Evolutionary conservation across 768 basidiomycete genomes (phyloP).

Genomic region (Termitomyces sp.): DNA sequence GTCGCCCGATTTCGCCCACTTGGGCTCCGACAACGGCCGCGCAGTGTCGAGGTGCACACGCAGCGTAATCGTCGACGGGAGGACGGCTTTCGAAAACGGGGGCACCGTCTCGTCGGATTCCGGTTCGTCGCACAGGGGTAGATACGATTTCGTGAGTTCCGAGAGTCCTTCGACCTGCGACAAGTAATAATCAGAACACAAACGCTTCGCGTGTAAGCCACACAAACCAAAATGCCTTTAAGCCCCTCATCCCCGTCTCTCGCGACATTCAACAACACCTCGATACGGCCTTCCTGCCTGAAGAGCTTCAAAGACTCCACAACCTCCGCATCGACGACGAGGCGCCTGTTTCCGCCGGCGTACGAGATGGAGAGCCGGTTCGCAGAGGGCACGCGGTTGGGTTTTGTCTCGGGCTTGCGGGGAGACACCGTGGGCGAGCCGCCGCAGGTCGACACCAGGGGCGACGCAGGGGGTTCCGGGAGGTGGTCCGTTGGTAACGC

Average conservation of each 20-base stretch:
- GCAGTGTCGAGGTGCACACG: constrained; percentile 79
- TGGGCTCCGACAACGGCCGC: constrained; percentile 89
- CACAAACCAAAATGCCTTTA: constrained; percentile 75
- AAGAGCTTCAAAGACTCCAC: constrained; percentile 79
- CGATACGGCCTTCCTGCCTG: constrained; percentile 80
- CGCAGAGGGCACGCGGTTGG: constrained; percentile 55
- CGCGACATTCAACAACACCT: constrained; percentile 62
- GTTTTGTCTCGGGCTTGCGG: constrained; percentile 31
- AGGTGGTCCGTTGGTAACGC: constrained; percentile 51
- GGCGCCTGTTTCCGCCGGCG: constrained; percentile 78
- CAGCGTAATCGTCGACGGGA: constrained; percentile 58
- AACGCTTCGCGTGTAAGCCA: too few relatives aligned
- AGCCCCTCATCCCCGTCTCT: constrained; percentile 51
- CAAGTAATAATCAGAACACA: constrained; percentile 1
- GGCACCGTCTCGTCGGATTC: constrained; percentile 63
- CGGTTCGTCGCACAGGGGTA: constrained; percentile 41
- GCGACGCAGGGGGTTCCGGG: constrained; percentile 57
- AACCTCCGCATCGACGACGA: constrained; percentile 86
- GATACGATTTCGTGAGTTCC: constrained; percentile 67
- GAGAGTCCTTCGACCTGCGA: constrained; percentile 69
- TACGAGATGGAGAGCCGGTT: constrained; percentile 95
- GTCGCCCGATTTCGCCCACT: constrained; percentile 95
- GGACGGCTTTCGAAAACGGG: constrained; percentile 53
- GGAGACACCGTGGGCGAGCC: constrained; percentile 34
- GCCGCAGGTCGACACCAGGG: constrained; percentile 44